Evolutionary conservation across 768 basidiomycete species (phyloP).

Genomic region (Boletales sp.): DNA sequence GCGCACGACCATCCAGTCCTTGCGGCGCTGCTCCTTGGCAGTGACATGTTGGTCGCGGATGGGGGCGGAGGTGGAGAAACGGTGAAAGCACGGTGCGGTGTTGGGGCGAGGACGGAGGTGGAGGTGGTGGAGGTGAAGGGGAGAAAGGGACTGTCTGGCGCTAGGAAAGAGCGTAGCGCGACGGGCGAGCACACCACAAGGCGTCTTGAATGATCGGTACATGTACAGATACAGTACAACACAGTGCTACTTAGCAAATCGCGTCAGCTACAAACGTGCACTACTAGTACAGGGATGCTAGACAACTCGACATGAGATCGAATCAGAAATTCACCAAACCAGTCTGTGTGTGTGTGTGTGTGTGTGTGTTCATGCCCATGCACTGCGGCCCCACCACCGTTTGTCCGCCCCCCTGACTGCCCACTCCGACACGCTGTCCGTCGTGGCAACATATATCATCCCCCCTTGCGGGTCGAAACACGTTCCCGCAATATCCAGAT

Average conservation of each 20-base stretch:
- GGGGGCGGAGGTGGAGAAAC: slow-evolving; percentile 18
- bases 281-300: slow-evolving; percentile 20
- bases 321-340: slow-evolving; percentile 2
- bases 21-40: slow-evolving; percentile 55
- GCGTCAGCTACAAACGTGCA: slow-evolving; percentile 14
- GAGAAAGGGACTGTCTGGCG: slow-evolving; percentile 1
- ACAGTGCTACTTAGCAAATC: neutral
- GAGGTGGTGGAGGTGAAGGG: slow-evolving; percentile 3
- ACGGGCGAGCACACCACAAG: slow-evolving; percentile 22
- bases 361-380: slow-evolving; percentile 34
- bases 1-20: slow-evolving; percentile 86
- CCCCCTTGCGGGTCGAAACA: slow-evolving; percentile 72
- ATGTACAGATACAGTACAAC: slow-evolving; percentile 8
- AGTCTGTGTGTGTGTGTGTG: neutral
- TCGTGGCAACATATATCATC: slow-evolving; percentile 65
- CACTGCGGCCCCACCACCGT: slow-evolving; percentile 62
- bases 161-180: slow-evolving; percentile 15
- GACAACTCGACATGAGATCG: slow-evolving; percentile 7
- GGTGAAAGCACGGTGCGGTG: neutral
- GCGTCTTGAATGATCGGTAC: neutral
- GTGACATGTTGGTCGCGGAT: slow-evolving; percentile 10
- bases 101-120: neutral
- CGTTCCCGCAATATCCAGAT: slow-evolving; percentile 60
- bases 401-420: slow-evolving; percentile 66
- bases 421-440: slow-evolving; percentile 73